Percentiles rank a stretch among this genome's conserved stretches.
These are phyloP conservation scores for Fusarium fracticaudum DNA, from an alignment of 2,329 filamentous ascomycete genomes.

Conservation along the genomic window DNA sequence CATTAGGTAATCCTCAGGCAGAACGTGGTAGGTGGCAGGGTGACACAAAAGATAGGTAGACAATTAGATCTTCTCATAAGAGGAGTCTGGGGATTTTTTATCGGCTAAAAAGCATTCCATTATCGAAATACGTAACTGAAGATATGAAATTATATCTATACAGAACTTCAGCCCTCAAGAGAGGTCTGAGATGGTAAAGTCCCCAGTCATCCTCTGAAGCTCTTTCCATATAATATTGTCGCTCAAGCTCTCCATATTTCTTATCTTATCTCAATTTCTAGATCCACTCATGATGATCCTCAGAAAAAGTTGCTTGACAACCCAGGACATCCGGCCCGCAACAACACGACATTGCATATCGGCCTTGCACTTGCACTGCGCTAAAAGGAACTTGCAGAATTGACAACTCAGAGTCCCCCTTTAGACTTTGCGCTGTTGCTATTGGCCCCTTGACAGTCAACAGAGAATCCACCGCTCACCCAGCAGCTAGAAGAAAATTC, in stretches of 20 bases:
- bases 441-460: conserved; percentile 22
- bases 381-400: conserved; percentile 37
- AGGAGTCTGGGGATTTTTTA: background rate
- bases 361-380: conserved; percentile 29
- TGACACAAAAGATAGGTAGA: background rate
- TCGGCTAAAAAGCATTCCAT: accelerated
- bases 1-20: conserved; percentile 48
- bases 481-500: conserved; percentile 35
- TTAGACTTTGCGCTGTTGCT: conserved; percentile 3
- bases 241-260: conserved; percentile 3
- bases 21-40: background rate
- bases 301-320: conserved; percentile 42
- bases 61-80: background rate
- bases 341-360: conserved; percentile 37
- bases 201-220: background rate
- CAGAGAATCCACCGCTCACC: conserved; percentile 22
- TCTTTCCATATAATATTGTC: conserved; percentile 35
- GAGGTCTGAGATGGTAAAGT: background rate
- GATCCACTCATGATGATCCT: conserved; percentile 38
- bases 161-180: background rate
- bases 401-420: conserved; percentile 25
- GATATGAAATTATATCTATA: too few species aligned
- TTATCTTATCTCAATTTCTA: conserved; percentile 29
- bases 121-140: background rate
- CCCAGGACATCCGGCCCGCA: conserved; percentile 33